These are phyloP conservation scores for Smallanthus sonchifolius DNA, from an alignment of 129 eudicot species.

Conservation along the genomic window DNA sequence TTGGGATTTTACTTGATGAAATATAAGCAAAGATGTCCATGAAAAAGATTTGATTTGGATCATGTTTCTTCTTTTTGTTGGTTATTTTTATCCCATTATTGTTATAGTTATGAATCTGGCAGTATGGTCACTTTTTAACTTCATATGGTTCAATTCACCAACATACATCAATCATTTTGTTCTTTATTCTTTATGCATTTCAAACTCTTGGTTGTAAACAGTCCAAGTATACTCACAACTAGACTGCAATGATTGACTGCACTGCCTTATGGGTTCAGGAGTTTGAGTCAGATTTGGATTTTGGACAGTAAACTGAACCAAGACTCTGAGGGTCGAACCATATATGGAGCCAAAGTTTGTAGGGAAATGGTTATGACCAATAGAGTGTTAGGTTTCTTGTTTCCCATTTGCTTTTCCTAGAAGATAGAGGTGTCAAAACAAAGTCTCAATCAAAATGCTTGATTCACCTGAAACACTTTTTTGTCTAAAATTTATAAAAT, in stretches of 20 bases:
- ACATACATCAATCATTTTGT: slow-evolving; percentile 26
- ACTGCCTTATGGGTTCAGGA: neutral
- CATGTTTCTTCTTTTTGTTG: slow-evolving; percentile 3
- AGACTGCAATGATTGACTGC: slow-evolving; percentile 20
- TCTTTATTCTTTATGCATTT: slow-evolving; percentile 27
- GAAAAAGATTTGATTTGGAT: slow-evolving; percentile 19
- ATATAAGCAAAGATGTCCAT: slow-evolving; percentile 15
- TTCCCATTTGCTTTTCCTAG: neutral
- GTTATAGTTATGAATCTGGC: slow-evolving; percentile 20
- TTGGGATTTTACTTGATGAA: neutral
- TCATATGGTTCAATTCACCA: slow-evolving; percentile 29
- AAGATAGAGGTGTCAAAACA: too few relatives aligned
- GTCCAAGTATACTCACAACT: slow-evolving; percentile 9
- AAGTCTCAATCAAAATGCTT: too few relatives aligned
- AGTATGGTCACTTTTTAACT: slow-evolving; percentile 34
- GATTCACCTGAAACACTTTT: too few relatives aligned
- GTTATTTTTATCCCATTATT: slow-evolving; percentile 21
- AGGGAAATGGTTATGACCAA: neutral
- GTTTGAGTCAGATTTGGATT: neutral
- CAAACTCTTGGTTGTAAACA: slow-evolving; percentile 23
- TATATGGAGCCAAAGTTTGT: slow-evolving; percentile 1
- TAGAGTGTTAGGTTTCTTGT: neutral
- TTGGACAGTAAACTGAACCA: neutral
- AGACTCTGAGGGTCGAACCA: neutral
- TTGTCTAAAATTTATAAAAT: too few relatives aligned